Evolutionary conservation across 2,329 filamentous ascomycete genomes (phyloP).

Genomic region (Beauveria pseudobassiana): DNA sequence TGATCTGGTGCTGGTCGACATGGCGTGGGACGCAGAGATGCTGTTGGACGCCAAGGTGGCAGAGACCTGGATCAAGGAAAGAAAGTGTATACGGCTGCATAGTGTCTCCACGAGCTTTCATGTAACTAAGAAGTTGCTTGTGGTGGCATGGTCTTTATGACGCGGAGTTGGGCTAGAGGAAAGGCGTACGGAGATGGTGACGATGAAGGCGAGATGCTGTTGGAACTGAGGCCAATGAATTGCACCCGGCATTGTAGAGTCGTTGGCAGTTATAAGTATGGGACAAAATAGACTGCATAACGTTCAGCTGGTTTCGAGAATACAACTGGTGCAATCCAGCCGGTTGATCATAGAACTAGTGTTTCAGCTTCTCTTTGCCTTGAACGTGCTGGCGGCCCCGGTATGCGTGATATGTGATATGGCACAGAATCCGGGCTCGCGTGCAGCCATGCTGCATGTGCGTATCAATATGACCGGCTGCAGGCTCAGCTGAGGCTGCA

Average conservation of each 20-base stretch:
- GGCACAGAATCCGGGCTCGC: too few relatives aligned
- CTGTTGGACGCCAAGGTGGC: constrained; percentile 37
- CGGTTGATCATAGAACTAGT: not conserved
- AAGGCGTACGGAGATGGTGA: too few relatives aligned
- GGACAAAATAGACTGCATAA: not conserved
- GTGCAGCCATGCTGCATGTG: too few relatives aligned
- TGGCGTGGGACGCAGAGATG: constrained; percentile 41
- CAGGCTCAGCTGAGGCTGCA: not conserved
- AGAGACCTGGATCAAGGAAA: constrained; percentile 46
- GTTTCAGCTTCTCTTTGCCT: not conserved
- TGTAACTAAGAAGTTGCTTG: not conserved
- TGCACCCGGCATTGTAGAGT: too few relatives aligned
- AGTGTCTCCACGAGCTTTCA: not conserved
- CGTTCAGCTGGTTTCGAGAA: not conserved
- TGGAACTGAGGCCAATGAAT: too few relatives aligned
- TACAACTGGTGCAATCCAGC: not conserved
- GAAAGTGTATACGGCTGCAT: constrained; percentile 21
- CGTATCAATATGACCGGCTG: not conserved
- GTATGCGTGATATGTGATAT: too few relatives aligned
- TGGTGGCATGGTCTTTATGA: too few relatives aligned
- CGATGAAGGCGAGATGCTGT: too few relatives aligned
- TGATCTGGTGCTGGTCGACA: constrained; percentile 40
- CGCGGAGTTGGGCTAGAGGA: too few relatives aligned
- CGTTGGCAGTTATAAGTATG: not conserved
- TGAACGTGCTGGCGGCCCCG: too few relatives aligned